Evolutionary conservation across 2,329 filamentous ascomycete genomes (phyloP).

Genomic region (Pseudogymnoascus sp.): DNA sequence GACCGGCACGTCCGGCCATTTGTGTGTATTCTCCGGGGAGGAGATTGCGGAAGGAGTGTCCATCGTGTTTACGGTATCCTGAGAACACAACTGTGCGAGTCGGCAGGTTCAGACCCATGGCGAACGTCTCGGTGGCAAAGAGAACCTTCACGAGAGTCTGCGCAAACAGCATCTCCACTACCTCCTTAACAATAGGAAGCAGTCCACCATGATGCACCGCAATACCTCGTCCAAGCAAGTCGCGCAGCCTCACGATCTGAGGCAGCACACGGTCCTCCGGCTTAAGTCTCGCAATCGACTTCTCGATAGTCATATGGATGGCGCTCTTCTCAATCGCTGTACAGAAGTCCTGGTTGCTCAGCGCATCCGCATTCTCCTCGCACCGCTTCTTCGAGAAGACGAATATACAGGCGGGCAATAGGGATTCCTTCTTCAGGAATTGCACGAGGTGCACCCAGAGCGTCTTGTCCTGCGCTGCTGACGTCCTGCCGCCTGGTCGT

Average conservation of each 20-base stretch:
- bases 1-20: conserved; percentile 92
- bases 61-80: conserved; percentile 92
- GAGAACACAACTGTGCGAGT: conserved; percentile 97
- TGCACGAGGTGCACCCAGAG: conserved; percentile 95
- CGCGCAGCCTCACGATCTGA: conserved; percentile 80
- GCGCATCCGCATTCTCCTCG: conserved; percentile 91
- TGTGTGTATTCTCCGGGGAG: conserved; percentile 96
- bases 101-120: conserved; percentile 93
- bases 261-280: conserved; percentile 84
- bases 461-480: conserved; percentile 88
- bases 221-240: conserved; percentile 78
- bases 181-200: conserved; percentile 92
- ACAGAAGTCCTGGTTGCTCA: conserved; percentile 92
- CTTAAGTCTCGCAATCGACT: conserved; percentile 83
- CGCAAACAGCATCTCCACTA: conserved; percentile 94
- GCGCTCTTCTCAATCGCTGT: conserved; percentile 90
- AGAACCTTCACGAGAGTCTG: conserved; percentile 92
- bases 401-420: conserved; percentile 92
- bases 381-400: conserved; percentile 98
- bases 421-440: conserved; percentile 74
- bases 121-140: conserved; percentile 96
- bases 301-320: conserved; percentile 96
- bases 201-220: conserved; percentile 94
- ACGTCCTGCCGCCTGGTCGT: conserved; percentile 75
- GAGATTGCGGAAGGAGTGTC: conserved; percentile 81